Evolutionary conservation across 78 protist genomes (phyloP).

Genomic region (Polysphondylium violaceum): DNA sequence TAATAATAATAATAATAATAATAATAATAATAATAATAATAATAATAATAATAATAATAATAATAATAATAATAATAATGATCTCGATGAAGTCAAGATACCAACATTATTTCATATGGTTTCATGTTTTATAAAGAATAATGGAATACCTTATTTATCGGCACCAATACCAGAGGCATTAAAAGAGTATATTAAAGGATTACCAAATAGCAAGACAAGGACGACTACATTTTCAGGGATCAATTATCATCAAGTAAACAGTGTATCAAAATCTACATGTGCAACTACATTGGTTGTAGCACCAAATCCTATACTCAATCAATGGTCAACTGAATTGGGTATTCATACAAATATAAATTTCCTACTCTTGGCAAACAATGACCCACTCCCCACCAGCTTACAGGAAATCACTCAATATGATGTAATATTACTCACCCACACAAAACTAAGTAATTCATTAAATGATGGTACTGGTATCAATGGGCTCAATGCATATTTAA

Average conservation of each 20-base stretch:
- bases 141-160: constrained; percentile 10
- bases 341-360: constrained; percentile 13
- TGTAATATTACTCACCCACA: constrained; percentile 26
- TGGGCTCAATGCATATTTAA: neutral
- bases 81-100: neutral
- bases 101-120: neutral
- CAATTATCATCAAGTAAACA: constrained; percentile 13
- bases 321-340: constrained; percentile 44
- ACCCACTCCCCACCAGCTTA: neutral
- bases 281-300: constrained; percentile 30
- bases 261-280: too few species aligned
- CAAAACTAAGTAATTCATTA: constrained; percentile 6
- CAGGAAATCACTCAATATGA: constrained; percentile 18
- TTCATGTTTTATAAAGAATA: neutral
- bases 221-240: neutral
- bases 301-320: constrained; percentile 21
- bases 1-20: too few species aligned
- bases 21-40: too few species aligned
- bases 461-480: neutral
- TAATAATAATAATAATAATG: too few species aligned
- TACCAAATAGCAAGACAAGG: neutral
- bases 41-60: too few species aligned
- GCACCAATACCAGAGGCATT: neutral
- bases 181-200: neutral
- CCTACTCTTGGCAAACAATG: neutral